A percentile compares a stretch with the other conserved stretches of the same genome.
Conservation (phyloP, 495 filamentous ascomycete species). For the Penicillium chermesinum region DNA sequence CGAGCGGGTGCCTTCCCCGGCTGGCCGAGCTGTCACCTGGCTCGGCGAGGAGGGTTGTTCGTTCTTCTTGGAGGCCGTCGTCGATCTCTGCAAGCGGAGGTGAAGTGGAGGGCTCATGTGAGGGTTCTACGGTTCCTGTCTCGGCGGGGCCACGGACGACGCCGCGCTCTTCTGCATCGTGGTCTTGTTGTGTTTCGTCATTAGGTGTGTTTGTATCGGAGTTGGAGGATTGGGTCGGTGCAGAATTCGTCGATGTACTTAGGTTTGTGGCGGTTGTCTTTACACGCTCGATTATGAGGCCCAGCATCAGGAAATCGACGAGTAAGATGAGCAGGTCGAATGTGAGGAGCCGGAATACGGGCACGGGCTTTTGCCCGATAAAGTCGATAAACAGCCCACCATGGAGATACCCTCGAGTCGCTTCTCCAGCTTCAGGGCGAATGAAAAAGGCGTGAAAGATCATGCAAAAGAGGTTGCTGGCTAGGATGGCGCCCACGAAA, state of each 20-base stretch:
- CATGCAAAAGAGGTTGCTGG: conserved; percentile 67
- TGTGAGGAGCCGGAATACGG: conserved; percentile 55
- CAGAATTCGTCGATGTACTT: conserved; percentile 5
- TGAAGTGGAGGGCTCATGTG: conserved; percentile 4
- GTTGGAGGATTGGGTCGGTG: background rate
- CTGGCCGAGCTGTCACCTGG: conserved; percentile 26
- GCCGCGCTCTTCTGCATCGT: conserved; percentile 80
- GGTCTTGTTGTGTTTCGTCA: conserved; percentile 49
- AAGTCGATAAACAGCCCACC: conserved; percentile 84
- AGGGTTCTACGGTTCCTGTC: background rate
- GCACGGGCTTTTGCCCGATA: conserved; percentile 74
- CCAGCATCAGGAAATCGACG: conserved; percentile 70
- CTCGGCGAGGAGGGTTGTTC: conserved; percentile 44
- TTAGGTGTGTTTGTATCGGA: conserved; percentile 5
- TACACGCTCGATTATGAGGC: conserved; percentile 65
- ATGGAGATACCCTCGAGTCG: conserved; percentile 74
- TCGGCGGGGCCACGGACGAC: conserved; percentile 47
- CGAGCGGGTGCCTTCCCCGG: conserved; percentile 45
- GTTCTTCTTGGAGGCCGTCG: conserved; percentile 37
- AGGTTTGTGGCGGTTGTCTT: conserved; percentile 30
- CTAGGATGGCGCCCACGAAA: conserved; percentile 64
- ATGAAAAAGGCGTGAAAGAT: conserved; percentile 61
- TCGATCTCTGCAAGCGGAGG: conserved; percentile 7
- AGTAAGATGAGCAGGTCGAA: conserved; percentile 62
- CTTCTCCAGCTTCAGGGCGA: conserved; percentile 64